Percentiles rank a stretch among this genome's conserved stretches.
These are phyloP conservation scores for Saccharomycopsis sp. DNA, from an alignment of 805 yeast genomes.

Conservation along the genomic window DNA sequence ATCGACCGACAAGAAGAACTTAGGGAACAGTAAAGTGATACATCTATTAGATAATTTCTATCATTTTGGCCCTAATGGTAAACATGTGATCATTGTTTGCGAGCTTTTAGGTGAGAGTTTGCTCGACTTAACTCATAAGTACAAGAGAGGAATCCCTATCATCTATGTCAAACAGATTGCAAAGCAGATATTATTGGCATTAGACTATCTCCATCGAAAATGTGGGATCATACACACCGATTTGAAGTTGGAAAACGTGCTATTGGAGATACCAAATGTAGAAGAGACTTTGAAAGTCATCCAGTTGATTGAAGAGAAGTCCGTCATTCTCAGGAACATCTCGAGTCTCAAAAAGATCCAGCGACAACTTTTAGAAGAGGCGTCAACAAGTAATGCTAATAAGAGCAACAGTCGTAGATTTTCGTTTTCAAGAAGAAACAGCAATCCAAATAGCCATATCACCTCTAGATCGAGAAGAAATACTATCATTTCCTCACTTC, in stretches of 20 bases:
- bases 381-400: no score
- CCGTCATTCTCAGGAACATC: slow-evolving; percentile 15
- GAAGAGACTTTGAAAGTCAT: slow-evolving; percentile 38
- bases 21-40: slow-evolving; percentile 48
- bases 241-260: slow-evolving; percentile 67
- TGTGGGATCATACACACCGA: slow-evolving; percentile 72
- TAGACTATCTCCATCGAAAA: slow-evolving; percentile 51
- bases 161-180: slow-evolving; percentile 49
- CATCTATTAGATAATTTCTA: slow-evolving; percentile 49
- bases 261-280: slow-evolving; percentile 48
- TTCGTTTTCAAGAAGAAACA: slow-evolving; percentile 48
- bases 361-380: neutral
- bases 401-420: neutral
- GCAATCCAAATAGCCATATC: no score
- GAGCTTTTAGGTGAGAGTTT: slow-evolving; percentile 60
- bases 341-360: slow-evolving; percentile 23
- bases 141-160: slow-evolving; percentile 46
- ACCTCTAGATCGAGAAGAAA: neutral
- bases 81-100: slow-evolving; percentile 59
- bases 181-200: slow-evolving; percentile 46
- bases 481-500: neutral
- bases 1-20: slow-evolving; percentile 30
- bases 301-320: slow-evolving; percentile 30
- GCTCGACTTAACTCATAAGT: slow-evolving; percentile 43
- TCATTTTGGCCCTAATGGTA: slow-evolving; percentile 56